phyloP scores from a whole-genome alignment of 2,329 filamentous ascomycete species.

The Colletotrichum godetiae region DNA sequence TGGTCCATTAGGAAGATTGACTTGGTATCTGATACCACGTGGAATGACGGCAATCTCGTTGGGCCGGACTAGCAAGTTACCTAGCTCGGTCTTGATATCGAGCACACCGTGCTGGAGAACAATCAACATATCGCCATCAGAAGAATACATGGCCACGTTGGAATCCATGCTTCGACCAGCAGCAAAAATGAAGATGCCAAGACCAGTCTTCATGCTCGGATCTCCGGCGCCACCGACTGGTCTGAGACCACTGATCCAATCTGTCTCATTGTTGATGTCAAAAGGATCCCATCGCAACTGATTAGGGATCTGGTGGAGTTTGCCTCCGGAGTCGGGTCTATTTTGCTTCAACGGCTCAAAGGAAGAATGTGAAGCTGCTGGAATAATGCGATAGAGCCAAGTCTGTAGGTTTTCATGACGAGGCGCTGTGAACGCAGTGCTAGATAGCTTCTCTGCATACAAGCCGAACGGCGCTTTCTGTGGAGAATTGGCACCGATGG shows the following conservation, averaged over 20 bases:
- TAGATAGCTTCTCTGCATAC: constrained; percentile 75
- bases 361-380: constrained; percentile 61
- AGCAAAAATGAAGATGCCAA: constrained; percentile 77
- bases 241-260: constrained; percentile 61
- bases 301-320: constrained; percentile 81
- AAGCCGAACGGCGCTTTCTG: constrained; percentile 77
- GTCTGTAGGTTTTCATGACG: constrained; percentile 68
- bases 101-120: constrained; percentile 73
- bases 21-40: constrained; percentile 70
- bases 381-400: constrained; percentile 71
- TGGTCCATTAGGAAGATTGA: constrained; percentile 67
- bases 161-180: constrained; percentile 75
- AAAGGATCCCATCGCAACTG: constrained; percentile 88
- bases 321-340: constrained; percentile 56
- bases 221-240: constrained; percentile 78
- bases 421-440: constrained; percentile 70
- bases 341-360: constrained; percentile 40
- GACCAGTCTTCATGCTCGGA: constrained; percentile 73
- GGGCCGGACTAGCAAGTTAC: constrained; percentile 69
- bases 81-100: constrained; percentile 75
- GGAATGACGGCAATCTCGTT: constrained; percentile 74
- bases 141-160: constrained; percentile 78
- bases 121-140: constrained; percentile 75
- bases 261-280: constrained; percentile 64
- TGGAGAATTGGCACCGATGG: constrained; percentile 76